Conservation (phyloP, 1,139 yeast species). For the Debaryomycetaceae sp. region DNA sequence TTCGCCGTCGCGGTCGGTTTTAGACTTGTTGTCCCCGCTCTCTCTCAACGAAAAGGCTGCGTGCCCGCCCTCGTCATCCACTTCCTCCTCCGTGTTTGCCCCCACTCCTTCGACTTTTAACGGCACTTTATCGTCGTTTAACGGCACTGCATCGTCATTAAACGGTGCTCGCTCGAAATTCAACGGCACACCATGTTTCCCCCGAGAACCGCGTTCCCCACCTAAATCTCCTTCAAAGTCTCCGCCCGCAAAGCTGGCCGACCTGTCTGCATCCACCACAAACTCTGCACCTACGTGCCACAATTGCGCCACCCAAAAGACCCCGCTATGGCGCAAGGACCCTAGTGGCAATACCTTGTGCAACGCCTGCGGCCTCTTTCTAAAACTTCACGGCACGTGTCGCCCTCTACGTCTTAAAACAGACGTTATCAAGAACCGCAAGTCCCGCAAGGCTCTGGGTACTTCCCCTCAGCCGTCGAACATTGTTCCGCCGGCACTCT, state of each 20-base stretch:
- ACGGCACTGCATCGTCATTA: neutral
- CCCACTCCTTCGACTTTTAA: too few relatives aligned
- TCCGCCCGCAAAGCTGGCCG: neutral
- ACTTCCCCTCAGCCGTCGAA: conserved; percentile 6
- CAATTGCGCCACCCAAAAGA: conserved; percentile 45
- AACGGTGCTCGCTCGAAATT: neutral
- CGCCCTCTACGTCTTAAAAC: conserved; percentile 45
- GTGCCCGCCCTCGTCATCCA: conserved; percentile 6
- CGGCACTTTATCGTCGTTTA: neutral
- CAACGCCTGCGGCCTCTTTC: conserved; percentile 50
- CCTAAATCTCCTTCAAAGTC: too few relatives aligned
- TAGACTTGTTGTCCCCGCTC: conserved; percentile 33
- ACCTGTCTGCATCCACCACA: conserved; percentile 1
- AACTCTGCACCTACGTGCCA: conserved; percentile 21
- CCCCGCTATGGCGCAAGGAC: conserved; percentile 52
- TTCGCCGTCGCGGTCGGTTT: conserved; percentile 5
- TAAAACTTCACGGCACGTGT: conserved; percentile 47
- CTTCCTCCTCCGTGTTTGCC: too few relatives aligned
- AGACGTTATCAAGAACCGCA: conserved; percentile 47
- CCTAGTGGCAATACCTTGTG: conserved; percentile 46
- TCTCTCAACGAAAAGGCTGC: conserved; percentile 25
- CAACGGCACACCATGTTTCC: too few relatives aligned
- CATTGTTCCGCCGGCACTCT: conserved; percentile 2
- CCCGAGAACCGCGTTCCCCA: too few relatives aligned
- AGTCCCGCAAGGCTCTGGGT: conserved; percentile 19